Evolutionary conservation across 2,329 filamentous ascomycete species (phyloP).

Genomic region (Diaporthe citri): DNA sequence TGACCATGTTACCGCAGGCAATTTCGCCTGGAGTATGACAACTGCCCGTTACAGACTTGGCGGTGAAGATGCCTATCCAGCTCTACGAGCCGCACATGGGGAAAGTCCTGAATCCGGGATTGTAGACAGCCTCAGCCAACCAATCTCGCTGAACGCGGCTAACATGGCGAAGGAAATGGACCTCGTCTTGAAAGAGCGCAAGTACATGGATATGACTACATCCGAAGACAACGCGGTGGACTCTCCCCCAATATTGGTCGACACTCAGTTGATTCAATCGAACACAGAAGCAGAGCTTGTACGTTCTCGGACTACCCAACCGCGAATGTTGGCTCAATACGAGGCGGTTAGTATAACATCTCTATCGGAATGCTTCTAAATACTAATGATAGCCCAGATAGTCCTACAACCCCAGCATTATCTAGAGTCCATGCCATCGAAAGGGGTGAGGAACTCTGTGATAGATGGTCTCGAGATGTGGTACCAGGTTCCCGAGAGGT

Average conservation of each 20-base stretch:
- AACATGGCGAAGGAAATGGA: constrained; percentile 4
- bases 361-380: neutral
- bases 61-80: constrained; percentile 3
- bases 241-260: neutral
- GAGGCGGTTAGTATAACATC: neutral
- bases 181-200: constrained; percentile 10
- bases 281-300: neutral
- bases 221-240: neutral
- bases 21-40: constrained; percentile 14
- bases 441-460: neutral
- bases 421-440: constrained; percentile 4
- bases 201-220: constrained; percentile 4
- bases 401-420: constrained; percentile 6
- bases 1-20: constrained; percentile 5
- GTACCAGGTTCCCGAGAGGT: neutral
- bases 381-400: neutral
- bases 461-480: neutral
- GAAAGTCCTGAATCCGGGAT: neutral
- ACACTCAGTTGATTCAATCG: neutral
- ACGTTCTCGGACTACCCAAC: neutral
- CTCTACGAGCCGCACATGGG: neutral
- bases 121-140: neutral
- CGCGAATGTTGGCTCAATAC: neutral
- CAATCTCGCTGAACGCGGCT: constrained; percentile 9
- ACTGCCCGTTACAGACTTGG: neutral